These are phyloP conservation scores for Lipomyces japonicus DNA, from an alignment of 805 yeast genomes.

Conservation along the genomic window DNA sequence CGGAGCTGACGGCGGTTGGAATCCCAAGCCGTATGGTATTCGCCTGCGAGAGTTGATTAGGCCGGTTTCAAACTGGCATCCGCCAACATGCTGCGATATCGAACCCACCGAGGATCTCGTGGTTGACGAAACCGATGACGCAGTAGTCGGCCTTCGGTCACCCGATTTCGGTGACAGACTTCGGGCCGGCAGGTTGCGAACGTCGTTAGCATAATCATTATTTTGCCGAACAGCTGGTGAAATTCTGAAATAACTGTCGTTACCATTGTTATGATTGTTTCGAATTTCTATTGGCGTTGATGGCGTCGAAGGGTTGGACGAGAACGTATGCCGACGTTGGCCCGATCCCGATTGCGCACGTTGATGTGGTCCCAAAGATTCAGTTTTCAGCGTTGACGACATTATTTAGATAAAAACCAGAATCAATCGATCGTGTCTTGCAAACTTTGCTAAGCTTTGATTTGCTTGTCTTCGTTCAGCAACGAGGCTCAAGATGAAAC, in stretches of 20 bases:
- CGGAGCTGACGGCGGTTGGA: conserved; percentile 16
- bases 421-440: too few relatives aligned
- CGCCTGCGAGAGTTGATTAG: conserved; percentile 27
- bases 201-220: background rate
- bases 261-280: background rate
- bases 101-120: too few relatives aligned
- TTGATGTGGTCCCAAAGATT: too few relatives aligned
- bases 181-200: background rate
- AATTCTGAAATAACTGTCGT: background rate
- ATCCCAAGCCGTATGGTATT: conserved; percentile 30
- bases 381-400: too few relatives aligned
- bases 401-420: too few relatives aligned
- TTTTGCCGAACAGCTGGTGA: background rate
- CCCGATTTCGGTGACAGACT: background rate
- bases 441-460: too few relatives aligned
- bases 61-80: conserved; percentile 27
- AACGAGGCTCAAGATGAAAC: too few relatives aligned
- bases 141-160: background rate
- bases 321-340: background rate
- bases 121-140: background rate
- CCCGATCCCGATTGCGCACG: background rate
- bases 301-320: too few relatives aligned
- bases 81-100: background rate
- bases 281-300: too few relatives aligned
- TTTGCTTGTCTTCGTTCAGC: too few relatives aligned